Conservation (phyloP, 176 grass and related monocot genomes). For the Tuctoria greenei region DNA sequence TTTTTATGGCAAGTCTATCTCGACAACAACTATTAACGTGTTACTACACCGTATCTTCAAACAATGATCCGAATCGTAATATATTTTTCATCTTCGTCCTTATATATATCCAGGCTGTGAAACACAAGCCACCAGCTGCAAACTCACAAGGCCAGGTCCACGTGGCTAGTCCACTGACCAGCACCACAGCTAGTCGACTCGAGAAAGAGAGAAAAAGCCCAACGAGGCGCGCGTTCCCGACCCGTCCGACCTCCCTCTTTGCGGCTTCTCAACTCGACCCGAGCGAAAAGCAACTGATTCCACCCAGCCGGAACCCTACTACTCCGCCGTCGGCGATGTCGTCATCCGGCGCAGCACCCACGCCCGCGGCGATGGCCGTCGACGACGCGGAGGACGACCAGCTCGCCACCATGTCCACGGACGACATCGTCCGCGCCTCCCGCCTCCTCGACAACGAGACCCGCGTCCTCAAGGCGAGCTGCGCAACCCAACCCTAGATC, state of each 20-base stretch:
- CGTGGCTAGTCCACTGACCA: too few relatives aligned
- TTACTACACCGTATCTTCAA: too few relatives aligned
- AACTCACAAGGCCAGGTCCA: too few relatives aligned
- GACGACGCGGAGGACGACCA: conserved; percentile 64
- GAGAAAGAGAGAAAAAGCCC: too few relatives aligned
- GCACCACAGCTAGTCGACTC: too few relatives aligned
- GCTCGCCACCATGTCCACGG: conserved; percentile 68
- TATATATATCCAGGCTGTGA: too few relatives aligned
- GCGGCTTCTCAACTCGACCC: background rate
- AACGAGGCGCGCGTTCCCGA: too few relatives aligned
- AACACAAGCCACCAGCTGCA: too few relatives aligned
- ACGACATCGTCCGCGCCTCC: conserved; percentile 50
- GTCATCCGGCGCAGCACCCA: background rate
- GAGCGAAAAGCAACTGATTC: background rate
- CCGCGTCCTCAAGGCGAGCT: conserved; percentile 75
- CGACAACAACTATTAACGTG: too few relatives aligned
- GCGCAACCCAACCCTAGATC: conserved; percentile 24
- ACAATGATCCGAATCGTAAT: too few relatives aligned
- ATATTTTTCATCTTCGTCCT: too few relatives aligned
- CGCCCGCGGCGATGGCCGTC: conserved; percentile 41
- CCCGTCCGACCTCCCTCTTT: background rate
- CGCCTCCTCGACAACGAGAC: conserved; percentile 85
- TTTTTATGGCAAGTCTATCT: too few relatives aligned
- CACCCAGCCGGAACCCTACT: background rate
- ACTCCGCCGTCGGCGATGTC: conserved; percentile 35